Evolutionary conservation across 2,329 filamentous ascomycete species (phyloP), one percentile per base, ranked within the genome.

Genomic region (Colletotrichum eleusines): DNA sequence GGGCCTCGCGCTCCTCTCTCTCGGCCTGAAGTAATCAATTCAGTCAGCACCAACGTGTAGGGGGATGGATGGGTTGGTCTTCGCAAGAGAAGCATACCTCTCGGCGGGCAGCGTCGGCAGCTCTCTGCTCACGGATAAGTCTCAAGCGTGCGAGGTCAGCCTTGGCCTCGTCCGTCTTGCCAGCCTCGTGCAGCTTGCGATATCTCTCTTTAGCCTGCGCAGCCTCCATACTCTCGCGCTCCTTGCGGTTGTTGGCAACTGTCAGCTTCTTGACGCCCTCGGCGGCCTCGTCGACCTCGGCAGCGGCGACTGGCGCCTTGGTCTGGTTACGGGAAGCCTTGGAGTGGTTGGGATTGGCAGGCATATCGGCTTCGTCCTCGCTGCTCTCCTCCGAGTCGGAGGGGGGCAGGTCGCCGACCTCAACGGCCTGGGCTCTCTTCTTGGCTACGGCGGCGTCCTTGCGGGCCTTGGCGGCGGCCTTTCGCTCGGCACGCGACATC

Each of bases 141-240:
- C 86, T 90, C 77, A 99, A 83, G 66, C 96, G 89, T 70, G 94
- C 95, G 75, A 98, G 79, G 82, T 99, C 96, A 6, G 93, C 91
- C 80, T 94, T 92, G 58, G 95, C 95, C 86, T 98, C 93, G 72
- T 99, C 96, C 54, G 96, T 98, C 90, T 98, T 98, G 77, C 95
- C 95, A 78, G 94, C 92, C 68, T 94, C 93, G 78, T 98, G 95
- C 76, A 98, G 81, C 83, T 97, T 97, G 85, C 94, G 89, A 79
- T 97, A 98, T 75, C 91, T 88, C 85, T 97, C 95, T 81, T 94
- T 95, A 38, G 94, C 94, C 79, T 95, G 92, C 73, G 92, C 91
- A 1, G 95, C 95, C 83, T 97, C 92, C 42, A 96, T 78, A 2
- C 95, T 93, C 84, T 98, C 88, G 76, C 88, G 80, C 83, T 90